Conservation (phyloP, 176 grass and related monocot species). For the Urochloa ruziziensis region DNA sequence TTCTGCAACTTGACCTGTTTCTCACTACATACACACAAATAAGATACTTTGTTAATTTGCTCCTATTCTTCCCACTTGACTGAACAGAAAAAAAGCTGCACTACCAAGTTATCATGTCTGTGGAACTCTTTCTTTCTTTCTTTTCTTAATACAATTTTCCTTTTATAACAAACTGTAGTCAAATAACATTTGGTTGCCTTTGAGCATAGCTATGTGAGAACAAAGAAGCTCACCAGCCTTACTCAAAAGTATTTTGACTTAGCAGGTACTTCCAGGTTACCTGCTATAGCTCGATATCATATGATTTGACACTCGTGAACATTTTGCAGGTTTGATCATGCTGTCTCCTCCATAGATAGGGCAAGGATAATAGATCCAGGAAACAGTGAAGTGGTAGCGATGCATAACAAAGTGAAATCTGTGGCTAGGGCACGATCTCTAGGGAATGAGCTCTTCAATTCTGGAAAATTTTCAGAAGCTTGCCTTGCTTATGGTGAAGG, state of each 20-base stretch:
- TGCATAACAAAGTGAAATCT: constrained; percentile 69
- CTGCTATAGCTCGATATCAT: constrained; percentile 12
- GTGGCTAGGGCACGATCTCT: constrained; percentile 68
- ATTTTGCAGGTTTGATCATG: constrained; percentile 79
- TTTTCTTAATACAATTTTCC: neutral
- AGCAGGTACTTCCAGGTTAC: neutral
- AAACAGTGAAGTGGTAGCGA: constrained; percentile 58
- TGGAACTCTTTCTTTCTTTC: neutral
- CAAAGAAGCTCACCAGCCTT: neutral
- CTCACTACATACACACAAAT: constrained; percentile 13
- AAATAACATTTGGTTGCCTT: constrained; percentile 7
- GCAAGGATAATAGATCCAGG: constrained; percentile 65
- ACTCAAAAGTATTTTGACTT: constrained; percentile 35
- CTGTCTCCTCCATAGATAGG: constrained; percentile 70
- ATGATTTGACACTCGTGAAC: constrained; percentile 25
- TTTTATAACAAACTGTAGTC: neutral
- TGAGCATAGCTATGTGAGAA: neutral
- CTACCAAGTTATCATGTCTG: neutral
- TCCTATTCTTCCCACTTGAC: neutral
- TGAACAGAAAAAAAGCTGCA: neutral
- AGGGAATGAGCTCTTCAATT: constrained; percentile 93
- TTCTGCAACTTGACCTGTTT: neutral
- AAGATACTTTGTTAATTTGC: neutral
- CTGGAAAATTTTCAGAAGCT: constrained; percentile 78
- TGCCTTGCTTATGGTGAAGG: constrained; percentile 87